Percentiles rank a stretch among this genome's conserved stretches.
Conservation (phyloP, 176 grass and related monocot genomes). For the Aegilops bicornis region DNA sequence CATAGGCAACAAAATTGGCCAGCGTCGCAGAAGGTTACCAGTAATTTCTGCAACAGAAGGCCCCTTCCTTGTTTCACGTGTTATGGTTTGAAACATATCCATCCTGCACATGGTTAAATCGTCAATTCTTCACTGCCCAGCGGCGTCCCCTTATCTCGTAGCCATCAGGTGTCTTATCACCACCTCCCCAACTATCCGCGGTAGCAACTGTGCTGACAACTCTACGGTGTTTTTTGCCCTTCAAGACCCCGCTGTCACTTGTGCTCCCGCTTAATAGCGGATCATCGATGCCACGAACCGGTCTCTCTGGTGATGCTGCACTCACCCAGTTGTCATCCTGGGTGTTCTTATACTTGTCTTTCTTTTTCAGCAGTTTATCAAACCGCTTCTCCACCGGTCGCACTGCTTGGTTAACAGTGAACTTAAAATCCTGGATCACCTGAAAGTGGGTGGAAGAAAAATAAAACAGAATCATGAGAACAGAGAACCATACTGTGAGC, state of each 20-base stretch:
- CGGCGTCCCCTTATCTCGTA: slow-evolving; percentile 63
- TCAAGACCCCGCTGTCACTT: slow-evolving; percentile 67
- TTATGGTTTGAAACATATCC: slow-evolving; percentile 21
- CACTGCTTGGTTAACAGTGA: slow-evolving; percentile 86
- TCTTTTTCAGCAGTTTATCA: slow-evolving; percentile 74
- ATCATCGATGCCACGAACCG: slow-evolving; percentile 85
- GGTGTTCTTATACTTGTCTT: slow-evolving; percentile 50
- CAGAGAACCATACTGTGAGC: neutral
- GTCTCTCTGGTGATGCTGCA: slow-evolving; percentile 44
- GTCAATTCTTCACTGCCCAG: slow-evolving; percentile 58
- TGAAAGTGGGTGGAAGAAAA: slow-evolving; percentile 14
- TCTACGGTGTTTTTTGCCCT: slow-evolving; percentile 57
- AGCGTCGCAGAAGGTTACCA: slow-evolving; percentile 11
- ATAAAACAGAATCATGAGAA: neutral
- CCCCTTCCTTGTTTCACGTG: neutral
- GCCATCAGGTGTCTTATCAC: slow-evolving; percentile 43
- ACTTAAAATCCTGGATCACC: slow-evolving; percentile 98
- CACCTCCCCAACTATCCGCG: slow-evolving; percentile 42
- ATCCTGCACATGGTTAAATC: slow-evolving; percentile 15
- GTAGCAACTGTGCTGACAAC: slow-evolving; percentile 26
- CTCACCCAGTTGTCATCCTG: slow-evolving; percentile 84
- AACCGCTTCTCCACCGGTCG: slow-evolving; percentile 84
- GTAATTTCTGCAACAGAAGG: neutral
- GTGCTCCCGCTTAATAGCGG: slow-evolving; percentile 64
- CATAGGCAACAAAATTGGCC: slow-evolving; percentile 16